These are phyloP conservation scores for Mycena alexandri DNA, from an alignment of 768 basidiomycete genomes.

Conservation along the genomic window DNA sequence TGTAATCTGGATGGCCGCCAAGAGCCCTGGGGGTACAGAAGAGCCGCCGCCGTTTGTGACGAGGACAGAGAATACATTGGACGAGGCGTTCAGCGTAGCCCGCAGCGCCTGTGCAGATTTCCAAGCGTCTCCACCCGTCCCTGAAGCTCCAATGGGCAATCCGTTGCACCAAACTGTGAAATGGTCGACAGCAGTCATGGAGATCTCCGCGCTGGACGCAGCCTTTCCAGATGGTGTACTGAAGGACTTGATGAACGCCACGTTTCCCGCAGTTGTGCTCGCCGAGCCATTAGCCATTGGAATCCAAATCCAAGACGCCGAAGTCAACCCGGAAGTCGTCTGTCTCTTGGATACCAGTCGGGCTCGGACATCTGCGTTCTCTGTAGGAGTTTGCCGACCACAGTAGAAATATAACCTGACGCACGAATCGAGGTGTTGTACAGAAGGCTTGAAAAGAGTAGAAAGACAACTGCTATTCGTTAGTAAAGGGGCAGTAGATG, in stretches of 20 bases:
- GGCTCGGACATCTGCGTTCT: slow-evolving; percentile 7
- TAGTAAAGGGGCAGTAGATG: too few species aligned
- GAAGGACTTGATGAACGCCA: slow-evolving; percentile 22
- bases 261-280: slow-evolving; percentile 6
- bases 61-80: slow-evolving; percentile 26
- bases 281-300: neutral
- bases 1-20: slow-evolving; percentile 23
- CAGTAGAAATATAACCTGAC: neutral
- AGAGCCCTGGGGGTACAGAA: slow-evolving; percentile 14
- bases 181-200: slow-evolving; percentile 24
- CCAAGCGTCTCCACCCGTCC: slow-evolving; percentile 15
- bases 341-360: neutral
- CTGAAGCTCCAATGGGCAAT: slow-evolving; percentile 23
- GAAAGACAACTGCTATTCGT: neutral
- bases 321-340: neutral
- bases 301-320: slow-evolving; percentile 36
- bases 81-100: slow-evolving; percentile 23
- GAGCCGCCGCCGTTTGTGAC: neutral
- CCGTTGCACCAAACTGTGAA: slow-evolving; percentile 32
- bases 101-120: slow-evolving; percentile 13
- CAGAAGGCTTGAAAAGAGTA: neutral
- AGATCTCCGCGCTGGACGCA: slow-evolving; percentile 15
- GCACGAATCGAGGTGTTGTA: neutral
- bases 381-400: neutral
- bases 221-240: slow-evolving; percentile 10